Evolutionary conservation across 2,329 filamentous ascomycete genomes (phyloP).

Genomic region (Pyrenophora graminea): DNA sequence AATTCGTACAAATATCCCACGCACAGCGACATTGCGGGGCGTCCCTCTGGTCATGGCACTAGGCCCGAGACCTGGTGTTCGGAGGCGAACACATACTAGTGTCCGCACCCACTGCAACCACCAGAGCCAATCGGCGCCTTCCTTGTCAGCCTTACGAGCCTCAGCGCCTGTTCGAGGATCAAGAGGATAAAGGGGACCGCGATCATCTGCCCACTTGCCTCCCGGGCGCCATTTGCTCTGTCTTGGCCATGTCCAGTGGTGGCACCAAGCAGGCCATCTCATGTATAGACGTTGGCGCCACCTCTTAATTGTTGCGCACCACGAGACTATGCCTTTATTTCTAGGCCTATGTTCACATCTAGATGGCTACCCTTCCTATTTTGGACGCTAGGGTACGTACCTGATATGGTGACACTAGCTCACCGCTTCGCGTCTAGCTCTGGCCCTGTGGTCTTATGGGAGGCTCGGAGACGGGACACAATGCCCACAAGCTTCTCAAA

Average conservation of each 20-base stretch:
- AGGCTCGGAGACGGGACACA: slow-evolving; percentile 2
- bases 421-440: slow-evolving; percentile 28
- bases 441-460: slow-evolving; percentile 11
- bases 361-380: slow-evolving; percentile 8
- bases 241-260: slow-evolving; percentile 24
- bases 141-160: slow-evolving; percentile 29
- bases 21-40: slow-evolving; percentile 23
- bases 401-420: slow-evolving; percentile 25
- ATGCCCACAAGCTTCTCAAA: slow-evolving; percentile 1
- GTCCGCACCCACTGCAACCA: slow-evolving; percentile 15
- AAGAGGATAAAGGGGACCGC: slow-evolving; percentile 5
- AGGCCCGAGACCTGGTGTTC: slow-evolving; percentile 23
- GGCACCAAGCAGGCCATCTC: slow-evolving; percentile 30
- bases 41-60: slow-evolving; percentile 15
- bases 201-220: slow-evolving; percentile 13
- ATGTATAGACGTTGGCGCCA: slow-evolving; percentile 19
- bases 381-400: slow-evolving; percentile 23
- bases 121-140: slow-evolving; percentile 31
- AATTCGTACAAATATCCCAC: slow-evolving; percentile 22
- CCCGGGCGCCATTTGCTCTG: slow-evolving; percentile 15
- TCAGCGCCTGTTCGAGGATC: slow-evolving; percentile 12
- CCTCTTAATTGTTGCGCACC: slow-evolving; percentile 17
- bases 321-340: slow-evolving; percentile 20
- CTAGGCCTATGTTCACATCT: slow-evolving; percentile 1
- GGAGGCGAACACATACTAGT: slow-evolving; percentile 24